Base-by-base conservation (phyloP, 768 basidiomycete species). In the Baorangia bicolor region DNA sequence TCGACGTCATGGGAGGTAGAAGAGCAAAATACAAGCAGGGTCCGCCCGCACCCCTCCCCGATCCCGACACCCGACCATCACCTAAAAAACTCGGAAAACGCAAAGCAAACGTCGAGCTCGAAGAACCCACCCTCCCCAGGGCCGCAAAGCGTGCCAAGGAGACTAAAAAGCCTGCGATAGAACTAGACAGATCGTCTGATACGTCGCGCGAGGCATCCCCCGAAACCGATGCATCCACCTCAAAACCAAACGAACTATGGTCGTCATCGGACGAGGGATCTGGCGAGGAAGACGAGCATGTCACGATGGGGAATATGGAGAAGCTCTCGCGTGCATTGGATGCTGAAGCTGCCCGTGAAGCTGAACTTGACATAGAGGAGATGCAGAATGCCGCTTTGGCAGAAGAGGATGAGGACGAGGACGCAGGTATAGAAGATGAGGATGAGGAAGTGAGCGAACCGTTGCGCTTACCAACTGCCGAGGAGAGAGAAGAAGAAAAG, bases 1-100 rank as follows among this genome's bases (percentile, higher is more conserved):
- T 35, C 56, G 9, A 51, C 58, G 63, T 43, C 47, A 94, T 94
- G 92, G 92, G 92, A 58, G 92, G 92, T 42, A 83, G 92, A 66
- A 84, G 90, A 59, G 82, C 90, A 62, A 92, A 89, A 72, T 86
- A 88, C 74, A 94, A 94, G 75, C 92, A 94, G 70, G 80, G 75
- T 2, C 77, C 85, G 12, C 92, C 92, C 0, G 77, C 77, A 54
- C 80, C 90, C 30, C 63, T 90, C 28, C 64, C 49, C 8, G 77
- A 83, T 14, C 61, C 65, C 0, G 65, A 68, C n/a, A 20, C 65
- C 9, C 64, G 65, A 4, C 67, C 72, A 4, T 77, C 81, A 4
- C 68, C 76, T 3, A 87, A 85, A 73, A 84, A 81, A 57, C 75
- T 83, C 14, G 86, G 87, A 38, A 92, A 92, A 69, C 86, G 90